Evolutionary conservation across 331 rosid species (phyloP), one percentile per base, ranked within the genome.

Genomic region (Pyrus hybrid): DNA sequence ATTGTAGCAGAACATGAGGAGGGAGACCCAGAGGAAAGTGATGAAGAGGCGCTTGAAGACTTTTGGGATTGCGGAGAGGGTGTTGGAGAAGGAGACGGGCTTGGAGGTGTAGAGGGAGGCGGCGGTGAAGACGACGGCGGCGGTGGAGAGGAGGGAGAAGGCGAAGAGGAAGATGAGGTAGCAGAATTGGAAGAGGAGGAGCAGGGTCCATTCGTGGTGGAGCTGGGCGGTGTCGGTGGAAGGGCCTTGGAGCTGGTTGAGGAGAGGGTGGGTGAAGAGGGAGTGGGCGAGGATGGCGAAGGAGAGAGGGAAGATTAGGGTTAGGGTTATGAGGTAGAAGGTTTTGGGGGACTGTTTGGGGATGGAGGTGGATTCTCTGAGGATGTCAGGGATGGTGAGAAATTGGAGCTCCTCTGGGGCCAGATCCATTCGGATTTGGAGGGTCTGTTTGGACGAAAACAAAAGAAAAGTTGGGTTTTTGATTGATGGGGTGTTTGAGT

Each of bases 231-330:
- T 89, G 70, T 90, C 96, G 12, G 85, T 26, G 47, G 79, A 79
- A 0, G 94, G 97, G 32, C 77, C 76, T 65, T 94, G 89, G 65
- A 94, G 89, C 72, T 92, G 93, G 0, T 77, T 37, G 1, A 94
- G 77, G 29, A 94, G 73, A 0, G 97, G 97, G 77, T 90, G 97
- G 21, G 99, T 92, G 91, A 92, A 94, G 75, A 94, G 93, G 0
- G 99, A 87, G 85, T 92, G 97, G 11, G 99, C 97, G 13, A 94
- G 61, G 77, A 92, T 90, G n/a, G 97, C 99, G 26, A 94, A 94
- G 3, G 97, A 90, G 23, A 94, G 97, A 13, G 99, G 99, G 62
- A 94, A 92, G 21, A 94, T 80, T 8, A 94, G 86, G 84, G 93
- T 83, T 3, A 94, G 78, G 56, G 96, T 90, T 18, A 94, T 80